phyloP scores from a whole-genome alignment of 306 rosid species.

The Dryas drummondii region DNA sequence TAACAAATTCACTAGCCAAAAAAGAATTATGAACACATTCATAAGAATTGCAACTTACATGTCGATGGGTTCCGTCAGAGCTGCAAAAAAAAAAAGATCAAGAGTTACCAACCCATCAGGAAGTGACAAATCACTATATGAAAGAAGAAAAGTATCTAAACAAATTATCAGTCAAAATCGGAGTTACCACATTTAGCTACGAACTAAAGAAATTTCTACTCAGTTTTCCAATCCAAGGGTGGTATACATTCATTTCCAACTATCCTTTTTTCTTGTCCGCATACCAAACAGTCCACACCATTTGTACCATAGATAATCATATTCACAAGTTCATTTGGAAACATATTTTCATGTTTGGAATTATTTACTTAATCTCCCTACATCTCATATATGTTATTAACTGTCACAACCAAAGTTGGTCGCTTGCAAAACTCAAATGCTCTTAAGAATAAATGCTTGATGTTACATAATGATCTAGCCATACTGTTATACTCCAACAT shows the following conservation, averaged over 20 bases:
- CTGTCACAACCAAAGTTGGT: neutral
- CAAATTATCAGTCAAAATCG: neutral
- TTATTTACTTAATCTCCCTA: neutral
- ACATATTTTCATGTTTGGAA: neutral
- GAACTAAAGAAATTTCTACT: neutral
- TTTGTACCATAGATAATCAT: neutral
- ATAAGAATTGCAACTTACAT: constrained; percentile 45
- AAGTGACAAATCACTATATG: neutral
- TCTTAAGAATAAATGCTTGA: neutral
- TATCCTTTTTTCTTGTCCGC: neutral
- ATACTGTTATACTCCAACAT: neutral
- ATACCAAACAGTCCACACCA: neutral
- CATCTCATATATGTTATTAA: neutral
- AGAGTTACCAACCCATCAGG: neutral
- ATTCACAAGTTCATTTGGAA: neutral
- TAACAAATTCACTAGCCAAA: neutral
- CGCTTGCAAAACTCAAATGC: neutral
- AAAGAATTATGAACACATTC: neutral
- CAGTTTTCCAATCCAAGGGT: neutral
- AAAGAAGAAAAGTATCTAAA: neutral
- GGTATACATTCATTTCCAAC: neutral
- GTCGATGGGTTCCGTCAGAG: constrained; percentile 81
- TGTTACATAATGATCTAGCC: neutral
- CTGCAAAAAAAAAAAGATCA: constrained; percentile 42
- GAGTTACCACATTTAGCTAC: neutral